phyloP scores from a whole-genome alignment of 257 asterid species.

The Anisodus acutangulus region DNA sequence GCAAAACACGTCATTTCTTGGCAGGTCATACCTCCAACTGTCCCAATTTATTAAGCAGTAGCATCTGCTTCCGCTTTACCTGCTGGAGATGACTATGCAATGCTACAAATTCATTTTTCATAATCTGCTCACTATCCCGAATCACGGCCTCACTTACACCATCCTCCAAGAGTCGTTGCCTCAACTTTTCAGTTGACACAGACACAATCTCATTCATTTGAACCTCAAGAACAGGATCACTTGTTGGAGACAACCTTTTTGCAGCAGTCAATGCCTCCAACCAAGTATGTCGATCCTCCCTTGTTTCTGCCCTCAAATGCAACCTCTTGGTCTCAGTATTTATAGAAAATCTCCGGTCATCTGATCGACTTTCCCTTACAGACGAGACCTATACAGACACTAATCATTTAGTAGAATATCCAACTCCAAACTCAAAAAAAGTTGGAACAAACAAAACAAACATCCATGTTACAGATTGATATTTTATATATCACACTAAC shows the following conservation, averaged over 20 bases:
- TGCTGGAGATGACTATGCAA: slow-evolving; percentile 33
- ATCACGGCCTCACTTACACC: slow-evolving; percentile 41
- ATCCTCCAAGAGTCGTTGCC: slow-evolving; percentile 39
- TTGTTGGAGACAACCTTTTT: slow-evolving; percentile 33
- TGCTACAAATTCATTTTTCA: slow-evolving; percentile 35
- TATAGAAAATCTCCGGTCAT: slow-evolving; percentile 41
- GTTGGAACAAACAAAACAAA: not conserved
- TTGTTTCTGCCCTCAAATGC: slow-evolving; percentile 41
- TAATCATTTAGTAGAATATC: not conserved
- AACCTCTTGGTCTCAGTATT: slow-evolving; percentile 37
- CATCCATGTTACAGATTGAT: not conserved
- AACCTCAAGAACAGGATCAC: slow-evolving; percentile 31
- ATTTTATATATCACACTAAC: not conserved
- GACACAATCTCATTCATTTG: slow-evolving; percentile 30
- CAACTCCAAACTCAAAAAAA: slow-evolving; percentile 12
- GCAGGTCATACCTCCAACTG: slow-evolving; percentile 41
- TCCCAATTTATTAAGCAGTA: slow-evolving; percentile 36
- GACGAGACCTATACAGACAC: slow-evolving; percentile 37
- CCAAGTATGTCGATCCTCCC: slow-evolving; percentile 36
- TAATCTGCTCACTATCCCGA: slow-evolving; percentile 39
- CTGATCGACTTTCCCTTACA: slow-evolving; percentile 38
- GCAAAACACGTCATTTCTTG: not conserved
- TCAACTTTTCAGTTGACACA: slow-evolving; percentile 38
- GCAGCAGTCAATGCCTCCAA: slow-evolving; percentile 38
- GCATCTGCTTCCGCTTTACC: slow-evolving; percentile 37